Evolutionary conservation across 202 grass and related monocot species (phyloP).

Genomic region (Cymbopogon flexuosus): DNA sequence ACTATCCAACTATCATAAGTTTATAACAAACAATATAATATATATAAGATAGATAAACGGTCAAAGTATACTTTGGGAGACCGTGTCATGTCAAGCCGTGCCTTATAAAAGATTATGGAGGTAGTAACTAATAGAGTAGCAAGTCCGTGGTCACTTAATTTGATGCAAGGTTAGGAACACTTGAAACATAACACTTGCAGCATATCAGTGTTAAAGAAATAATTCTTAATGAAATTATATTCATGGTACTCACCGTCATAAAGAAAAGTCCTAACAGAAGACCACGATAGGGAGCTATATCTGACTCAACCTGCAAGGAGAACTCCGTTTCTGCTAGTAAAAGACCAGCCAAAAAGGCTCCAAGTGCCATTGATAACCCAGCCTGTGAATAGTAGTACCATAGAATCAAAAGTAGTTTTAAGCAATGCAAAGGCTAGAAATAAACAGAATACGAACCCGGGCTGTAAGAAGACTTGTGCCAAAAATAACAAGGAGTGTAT

Average conservation of each 20-base stretch:
- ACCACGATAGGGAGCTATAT: constrained; percentile 97
- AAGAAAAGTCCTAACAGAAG: constrained; percentile 98
- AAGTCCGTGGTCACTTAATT: background rate
- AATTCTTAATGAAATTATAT: constrained; percentile 15
- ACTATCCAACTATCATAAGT: background rate
- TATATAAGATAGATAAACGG: background rate
- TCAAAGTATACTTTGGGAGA: constrained; percentile 14
- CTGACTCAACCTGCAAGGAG: constrained; percentile 97
- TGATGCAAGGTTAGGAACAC: constrained; percentile 1
- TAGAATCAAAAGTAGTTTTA: constrained; percentile 22
- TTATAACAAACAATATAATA: background rate
- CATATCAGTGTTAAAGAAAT: constrained; percentile 12
- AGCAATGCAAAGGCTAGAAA: constrained; percentile 16
- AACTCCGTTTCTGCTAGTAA: constrained; percentile 98
- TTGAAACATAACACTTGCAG: constrained; percentile 21
- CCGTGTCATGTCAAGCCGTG: background rate
- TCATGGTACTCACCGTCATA: constrained; percentile 74
- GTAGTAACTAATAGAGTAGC: constrained; percentile 9
- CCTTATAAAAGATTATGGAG: background rate
- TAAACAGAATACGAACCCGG: constrained; percentile 50
- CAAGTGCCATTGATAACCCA: constrained; percentile 96
- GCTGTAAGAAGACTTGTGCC: constrained; percentile 98
- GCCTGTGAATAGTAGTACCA: constrained; percentile 48
- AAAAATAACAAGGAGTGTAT: constrained; percentile 98
- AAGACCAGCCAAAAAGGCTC: constrained; percentile 98